phyloP scores from a whole-genome alignment of 2,329 filamentous ascomycete species.

The Diaporthe sp. region DNA sequence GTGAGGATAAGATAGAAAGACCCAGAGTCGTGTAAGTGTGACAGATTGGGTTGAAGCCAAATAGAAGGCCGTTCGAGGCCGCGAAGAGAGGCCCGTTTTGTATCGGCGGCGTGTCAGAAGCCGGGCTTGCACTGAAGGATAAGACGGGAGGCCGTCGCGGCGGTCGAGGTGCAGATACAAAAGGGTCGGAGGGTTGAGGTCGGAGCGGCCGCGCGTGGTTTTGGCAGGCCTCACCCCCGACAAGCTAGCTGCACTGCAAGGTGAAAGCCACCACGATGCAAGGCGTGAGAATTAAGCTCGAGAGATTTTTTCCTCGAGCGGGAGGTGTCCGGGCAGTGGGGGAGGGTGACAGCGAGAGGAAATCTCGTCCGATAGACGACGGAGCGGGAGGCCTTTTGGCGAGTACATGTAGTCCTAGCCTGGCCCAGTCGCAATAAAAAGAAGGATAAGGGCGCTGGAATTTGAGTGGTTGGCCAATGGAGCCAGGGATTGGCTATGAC shows the following conservation, averaged over 20 bases:
- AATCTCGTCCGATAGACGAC: neutral
- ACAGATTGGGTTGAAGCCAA: conserved; percentile 4
- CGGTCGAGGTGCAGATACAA: neutral
- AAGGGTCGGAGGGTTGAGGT: neutral
- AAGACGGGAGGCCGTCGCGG: conserved; percentile 7
- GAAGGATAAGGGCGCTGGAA: conserved; percentile 19
- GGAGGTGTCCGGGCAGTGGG: neutral
- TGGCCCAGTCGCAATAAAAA: conserved; percentile 11
- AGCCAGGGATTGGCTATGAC: conserved; percentile 20
- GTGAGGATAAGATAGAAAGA: neutral
- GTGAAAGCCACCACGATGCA: neutral
- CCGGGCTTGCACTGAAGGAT: neutral
- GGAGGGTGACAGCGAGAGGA: neutral
- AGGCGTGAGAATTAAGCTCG: neutral
- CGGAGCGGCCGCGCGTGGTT: conserved; percentile 20
- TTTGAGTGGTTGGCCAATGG: conserved; percentile 24
- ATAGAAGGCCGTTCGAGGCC: neutral
- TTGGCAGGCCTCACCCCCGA: conserved; percentile 12
- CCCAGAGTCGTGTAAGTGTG: neutral
- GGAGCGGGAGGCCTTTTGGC: conserved; percentile 22
- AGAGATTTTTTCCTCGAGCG: neutral
- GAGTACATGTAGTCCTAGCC: conserved; percentile 20
- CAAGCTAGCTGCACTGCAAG: neutral
- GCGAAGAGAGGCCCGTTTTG: conserved; percentile 7
- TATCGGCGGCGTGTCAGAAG: conserved; percentile 22